A percentile compares a stretch with the other conserved stretches of the same genome.
phyloP scores from a whole-genome alignment of 129 eudicot genomes.

The Chrysanthemum lavandulifolium region DNA sequence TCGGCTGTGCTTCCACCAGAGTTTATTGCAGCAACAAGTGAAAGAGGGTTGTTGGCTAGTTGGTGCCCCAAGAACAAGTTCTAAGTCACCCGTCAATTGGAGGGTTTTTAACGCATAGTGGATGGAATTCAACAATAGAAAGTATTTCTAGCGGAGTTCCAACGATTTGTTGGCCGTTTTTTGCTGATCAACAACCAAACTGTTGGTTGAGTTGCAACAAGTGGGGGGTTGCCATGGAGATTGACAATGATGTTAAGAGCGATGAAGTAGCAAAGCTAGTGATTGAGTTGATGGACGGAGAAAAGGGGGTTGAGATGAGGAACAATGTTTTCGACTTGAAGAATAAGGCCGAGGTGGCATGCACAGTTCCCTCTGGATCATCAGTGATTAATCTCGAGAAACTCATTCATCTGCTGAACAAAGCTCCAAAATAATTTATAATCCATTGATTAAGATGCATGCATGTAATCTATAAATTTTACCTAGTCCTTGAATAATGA shows the following conservation, averaged over 20 bases:
- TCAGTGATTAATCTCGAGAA: conserved; percentile 30
- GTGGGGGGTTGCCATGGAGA: conserved; percentile 38
- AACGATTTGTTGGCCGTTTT: conserved; percentile 43
- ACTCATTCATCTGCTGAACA: conserved; percentile 12
- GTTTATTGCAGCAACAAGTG: conserved; percentile 18
- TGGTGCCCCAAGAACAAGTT: conserved; percentile 44
- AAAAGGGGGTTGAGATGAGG: conserved; percentile 27
- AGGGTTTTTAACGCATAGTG: conserved; percentile 33
- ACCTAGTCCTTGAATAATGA: too few relatives aligned
- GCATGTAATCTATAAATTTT: too few relatives aligned
- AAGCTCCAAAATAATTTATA: conserved; percentile 1
- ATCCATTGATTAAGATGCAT: too few relatives aligned
- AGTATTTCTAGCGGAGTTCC: conserved; percentile 40
- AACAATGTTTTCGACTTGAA: conserved; percentile 25
- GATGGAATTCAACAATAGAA: conserved; percentile 37
- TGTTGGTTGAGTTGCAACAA: conserved; percentile 34
- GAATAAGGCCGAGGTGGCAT: conserved; percentile 37
- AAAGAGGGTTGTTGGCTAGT: conserved; percentile 36
- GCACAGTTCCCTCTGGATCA: conserved; percentile 29
- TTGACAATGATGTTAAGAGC: conserved; percentile 20
- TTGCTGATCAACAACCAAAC: conserved; percentile 31
- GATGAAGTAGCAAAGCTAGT: conserved; percentile 34
- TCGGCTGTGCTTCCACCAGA: conserved; percentile 22
- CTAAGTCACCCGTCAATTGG: conserved; percentile 30
- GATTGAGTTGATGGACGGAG: conserved; percentile 40